A percentile compares a stretch with the other conserved stretches of the same genome.
These are phyloP conservation scores for Stenogyne calaminthoides DNA, from an alignment of 305 asterid species.

Conservation along the genomic window DNA sequence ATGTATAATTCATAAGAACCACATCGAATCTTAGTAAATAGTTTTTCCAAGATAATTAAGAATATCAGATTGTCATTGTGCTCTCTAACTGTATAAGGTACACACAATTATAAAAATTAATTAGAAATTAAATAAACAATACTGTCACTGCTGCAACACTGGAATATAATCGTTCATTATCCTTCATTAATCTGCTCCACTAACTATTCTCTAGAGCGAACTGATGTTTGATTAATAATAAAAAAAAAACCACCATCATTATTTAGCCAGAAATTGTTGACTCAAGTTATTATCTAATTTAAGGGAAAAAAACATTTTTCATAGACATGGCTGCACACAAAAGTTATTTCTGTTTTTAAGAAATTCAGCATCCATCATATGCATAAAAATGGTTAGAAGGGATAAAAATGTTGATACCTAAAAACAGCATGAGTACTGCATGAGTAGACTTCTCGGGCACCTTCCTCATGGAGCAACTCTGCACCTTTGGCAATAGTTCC, in stretches of 20 bases:
- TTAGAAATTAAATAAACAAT: neutral
- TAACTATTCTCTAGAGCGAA: neutral
- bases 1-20: neutral
- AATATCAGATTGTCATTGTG: neutral
- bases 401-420: constrained; percentile 45
- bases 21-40: neutral
- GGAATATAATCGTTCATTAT: neutral
- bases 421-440: constrained; percentile 91
- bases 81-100: neutral
- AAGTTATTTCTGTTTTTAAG: neutral
- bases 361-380: neutral
- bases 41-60: neutral
- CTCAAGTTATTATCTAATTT: neutral
- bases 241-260: neutral
- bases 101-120: neutral
- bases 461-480: constrained; percentile 74
- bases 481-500: constrained; percentile 95
- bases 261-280: neutral
- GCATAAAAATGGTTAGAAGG: neutral
- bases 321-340: neutral
- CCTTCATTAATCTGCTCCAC: constrained; percentile 9
- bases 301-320: neutral
- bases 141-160: neutral
- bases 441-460: constrained; percentile 93
- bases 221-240: neutral